phyloP scores from a whole-genome alignment of 1,284 basidiomycete species.

The Cutaneotrichosporon cyanovorans region DNA sequence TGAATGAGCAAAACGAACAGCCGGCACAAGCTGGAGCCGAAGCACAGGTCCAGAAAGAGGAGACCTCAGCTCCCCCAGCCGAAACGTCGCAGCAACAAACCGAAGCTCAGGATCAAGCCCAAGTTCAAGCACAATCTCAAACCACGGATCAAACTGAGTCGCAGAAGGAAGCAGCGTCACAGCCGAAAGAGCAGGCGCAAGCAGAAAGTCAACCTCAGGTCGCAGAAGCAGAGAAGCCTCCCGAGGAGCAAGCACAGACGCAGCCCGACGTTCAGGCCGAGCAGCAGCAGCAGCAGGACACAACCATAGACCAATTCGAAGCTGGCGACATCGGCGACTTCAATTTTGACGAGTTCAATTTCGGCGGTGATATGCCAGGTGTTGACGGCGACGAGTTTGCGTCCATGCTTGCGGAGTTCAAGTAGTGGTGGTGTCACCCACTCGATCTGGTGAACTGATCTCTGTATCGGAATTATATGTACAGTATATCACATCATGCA shows the following conservation, averaged over 20 bases:
- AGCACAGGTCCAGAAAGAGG: not conserved
- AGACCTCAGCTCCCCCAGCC: not conserved
- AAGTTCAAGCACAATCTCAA: not conserved
- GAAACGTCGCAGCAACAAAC: not conserved
- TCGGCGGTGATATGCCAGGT: slow-evolving; percentile 25
- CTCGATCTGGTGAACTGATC: not conserved
- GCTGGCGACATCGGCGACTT: slow-evolving; percentile 19
- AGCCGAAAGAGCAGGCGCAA: not conserved
- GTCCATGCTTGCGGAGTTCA: slow-evolving; percentile 29
- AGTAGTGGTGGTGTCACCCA: slow-evolving; percentile 11
- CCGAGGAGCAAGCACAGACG: slow-evolving; percentile 4
- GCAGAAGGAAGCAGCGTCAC: not conserved
- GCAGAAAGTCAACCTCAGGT: not conserved
- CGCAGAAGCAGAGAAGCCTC: slow-evolving; percentile 1
- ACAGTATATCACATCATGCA: no score
- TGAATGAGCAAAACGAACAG: not conserved
- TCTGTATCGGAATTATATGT: no score
- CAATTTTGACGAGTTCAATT: slow-evolving; percentile 35
- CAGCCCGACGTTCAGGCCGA: not conserved
- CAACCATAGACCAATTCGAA: not conserved
- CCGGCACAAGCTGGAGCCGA: not conserved
- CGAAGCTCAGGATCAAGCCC: not conserved
- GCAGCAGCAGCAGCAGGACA: not conserved
- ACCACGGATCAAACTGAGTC: not conserved
- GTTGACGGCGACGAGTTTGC: slow-evolving; percentile 34